Evolutionary conservation across 2,329 filamentous ascomycete genomes (phyloP).

Genomic region (Stagonosporopsis cucurbitacearum): DNA sequence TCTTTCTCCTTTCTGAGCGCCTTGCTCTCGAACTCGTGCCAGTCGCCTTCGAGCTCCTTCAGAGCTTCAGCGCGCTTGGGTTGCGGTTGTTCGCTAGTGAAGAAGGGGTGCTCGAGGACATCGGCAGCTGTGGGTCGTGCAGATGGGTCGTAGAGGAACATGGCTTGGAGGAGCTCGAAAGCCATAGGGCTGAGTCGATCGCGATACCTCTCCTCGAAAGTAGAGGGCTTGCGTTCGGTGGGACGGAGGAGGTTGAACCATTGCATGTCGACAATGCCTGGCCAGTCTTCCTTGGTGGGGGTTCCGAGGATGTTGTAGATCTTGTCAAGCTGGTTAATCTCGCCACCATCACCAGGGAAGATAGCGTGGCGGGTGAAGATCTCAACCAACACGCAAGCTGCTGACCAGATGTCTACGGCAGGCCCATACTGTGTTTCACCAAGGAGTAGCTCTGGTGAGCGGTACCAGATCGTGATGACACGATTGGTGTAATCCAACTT

Average conservation of each 20-base stretch:
- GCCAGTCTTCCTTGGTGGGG: constrained; percentile 84
- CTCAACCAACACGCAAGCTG: constrained; percentile 94
- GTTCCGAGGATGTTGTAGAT: constrained; percentile 94
- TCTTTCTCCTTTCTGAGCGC: constrained; percentile 90
- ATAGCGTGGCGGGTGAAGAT: constrained; percentile 94
- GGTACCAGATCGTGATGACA: constrained; percentile 99
- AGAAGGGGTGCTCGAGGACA: constrained; percentile 87
- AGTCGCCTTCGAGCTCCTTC: constrained; percentile 84
- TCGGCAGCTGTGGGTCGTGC: constrained; percentile 84
- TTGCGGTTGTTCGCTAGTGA: constrained; percentile 78
- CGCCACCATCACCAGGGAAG: constrained; percentile 94
- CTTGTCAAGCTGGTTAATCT: constrained; percentile 94
- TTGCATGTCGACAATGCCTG: constrained; percentile 87
- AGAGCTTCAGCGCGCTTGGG: constrained; percentile 83
- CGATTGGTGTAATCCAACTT: constrained; percentile 97
- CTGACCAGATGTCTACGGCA: constrained; percentile 96
- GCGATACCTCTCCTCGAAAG: constrained; percentile 84
- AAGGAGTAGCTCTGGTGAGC: constrained; percentile 89
- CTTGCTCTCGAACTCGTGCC: constrained; percentile 99
- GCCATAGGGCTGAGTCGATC: constrained; percentile 78
- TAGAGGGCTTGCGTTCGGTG: constrained; percentile 71
- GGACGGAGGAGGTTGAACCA: constrained; percentile 95
- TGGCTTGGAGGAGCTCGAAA: constrained; percentile 79
- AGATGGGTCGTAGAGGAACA: constrained; percentile 89
- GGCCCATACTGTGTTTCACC: constrained; percentile 96